phyloP scores from a whole-genome alignment of 202 grass and related monocot species.

The Miscanthus sacchariflorus region DNA sequence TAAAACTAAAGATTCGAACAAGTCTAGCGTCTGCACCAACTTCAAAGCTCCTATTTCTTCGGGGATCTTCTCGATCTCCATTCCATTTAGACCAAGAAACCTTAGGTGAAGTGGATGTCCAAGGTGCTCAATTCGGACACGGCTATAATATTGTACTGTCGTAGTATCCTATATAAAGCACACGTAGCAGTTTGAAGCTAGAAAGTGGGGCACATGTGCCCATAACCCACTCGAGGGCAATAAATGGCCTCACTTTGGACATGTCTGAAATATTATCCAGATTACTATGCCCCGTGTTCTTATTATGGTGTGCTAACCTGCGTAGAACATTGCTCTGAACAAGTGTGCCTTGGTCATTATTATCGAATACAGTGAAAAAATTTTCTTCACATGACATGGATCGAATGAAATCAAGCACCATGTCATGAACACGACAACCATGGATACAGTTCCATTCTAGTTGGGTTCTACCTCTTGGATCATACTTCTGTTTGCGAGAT shows the following conservation, averaged over 20 bases:
- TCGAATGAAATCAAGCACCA: background rate
- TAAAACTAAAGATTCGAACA: fast-evolving
- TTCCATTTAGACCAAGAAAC: background rate
- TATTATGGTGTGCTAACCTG: background rate
- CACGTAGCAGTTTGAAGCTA: background rate
- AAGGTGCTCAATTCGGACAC: background rate
- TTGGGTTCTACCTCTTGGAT: background rate
- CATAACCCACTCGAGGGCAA: background rate
- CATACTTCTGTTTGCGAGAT: slow-evolving; percentile 1
- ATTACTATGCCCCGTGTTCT: fast-evolving
- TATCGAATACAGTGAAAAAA: background rate
- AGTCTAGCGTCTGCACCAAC: background rate
- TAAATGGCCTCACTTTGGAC: background rate
- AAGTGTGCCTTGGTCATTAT: background rate
- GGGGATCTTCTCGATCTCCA: fast-evolving
- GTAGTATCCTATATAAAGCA: background rate
- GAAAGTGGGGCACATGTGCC: background rate
- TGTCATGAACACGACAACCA: background rate
- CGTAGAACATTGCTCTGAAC: background rate
- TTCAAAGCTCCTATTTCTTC: background rate
- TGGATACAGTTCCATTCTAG: too few relatives aligned
- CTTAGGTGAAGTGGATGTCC: background rate
- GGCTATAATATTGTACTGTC: fast-evolving
- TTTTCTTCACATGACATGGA: background rate
- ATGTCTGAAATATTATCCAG: background rate